These are phyloP conservation scores for Aquilaria malaccensis DNA, from an alignment of 345 rosid genomes.

Conservation along the genomic window DNA sequence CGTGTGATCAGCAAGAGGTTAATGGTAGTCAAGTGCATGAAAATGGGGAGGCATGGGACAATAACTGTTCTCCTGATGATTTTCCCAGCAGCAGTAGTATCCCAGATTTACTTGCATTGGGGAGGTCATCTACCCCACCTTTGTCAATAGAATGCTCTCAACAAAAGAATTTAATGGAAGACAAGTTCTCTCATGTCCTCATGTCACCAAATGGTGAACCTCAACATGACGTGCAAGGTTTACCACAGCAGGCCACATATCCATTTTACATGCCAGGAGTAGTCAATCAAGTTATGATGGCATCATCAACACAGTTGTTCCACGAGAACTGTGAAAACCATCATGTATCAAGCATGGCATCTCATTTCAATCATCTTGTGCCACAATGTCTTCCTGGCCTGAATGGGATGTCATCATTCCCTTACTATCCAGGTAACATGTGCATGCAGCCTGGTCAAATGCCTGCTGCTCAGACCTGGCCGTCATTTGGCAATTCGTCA, in stretches of 20 bases:
- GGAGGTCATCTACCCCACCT: slow-evolving; percentile 57
- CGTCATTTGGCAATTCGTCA: slow-evolving; percentile 47
- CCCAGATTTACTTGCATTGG: slow-evolving; percentile 48
- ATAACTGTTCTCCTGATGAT: slow-evolving; percentile 40
- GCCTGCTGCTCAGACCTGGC: slow-evolving; percentile 55
- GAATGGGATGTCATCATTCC: slow-evolving; percentile 57
- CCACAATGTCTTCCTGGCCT: slow-evolving; percentile 49
- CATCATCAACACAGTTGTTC: slow-evolving; percentile 50
- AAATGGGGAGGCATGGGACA: slow-evolving; percentile 48
- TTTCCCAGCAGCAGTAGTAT: slow-evolving; percentile 44
- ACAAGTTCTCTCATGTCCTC: slow-evolving; percentile 26
- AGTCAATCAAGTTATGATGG: slow-evolving; percentile 66
- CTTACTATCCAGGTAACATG: slow-evolving; percentile 58
- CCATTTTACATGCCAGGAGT: slow-evolving; percentile 74
- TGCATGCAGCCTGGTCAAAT: slow-evolving; percentile 64
- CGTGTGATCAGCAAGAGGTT: slow-evolving; percentile 23
- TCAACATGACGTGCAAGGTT: slow-evolving; percentile 41
- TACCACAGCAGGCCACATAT: slow-evolving; percentile 43
- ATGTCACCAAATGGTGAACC: slow-evolving; percentile 35
- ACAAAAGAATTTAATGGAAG: slow-evolving; percentile 35
- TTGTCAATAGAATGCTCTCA: slow-evolving; percentile 41
- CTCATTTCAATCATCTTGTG: slow-evolving; percentile 67
- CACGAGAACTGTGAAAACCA: slow-evolving; percentile 42
- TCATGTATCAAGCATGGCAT: slow-evolving; percentile 36
- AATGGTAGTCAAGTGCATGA: slow-evolving; percentile 32